phyloP scores from a whole-genome alignment of 768 basidiomycete genomes.

The Termitomyces sp. region DNA sequence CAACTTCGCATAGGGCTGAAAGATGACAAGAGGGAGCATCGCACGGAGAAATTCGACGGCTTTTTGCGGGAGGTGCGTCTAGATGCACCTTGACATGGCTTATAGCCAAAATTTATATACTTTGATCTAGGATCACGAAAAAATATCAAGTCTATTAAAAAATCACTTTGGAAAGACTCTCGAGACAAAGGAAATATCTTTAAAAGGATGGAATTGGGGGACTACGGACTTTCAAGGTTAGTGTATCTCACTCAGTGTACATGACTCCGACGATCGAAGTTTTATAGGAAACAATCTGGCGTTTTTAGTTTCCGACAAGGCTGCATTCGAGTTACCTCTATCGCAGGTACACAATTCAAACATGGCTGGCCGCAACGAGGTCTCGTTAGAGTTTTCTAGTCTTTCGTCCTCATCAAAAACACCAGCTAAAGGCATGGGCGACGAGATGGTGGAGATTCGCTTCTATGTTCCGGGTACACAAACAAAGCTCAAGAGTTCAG shows the following conservation, averaged over 20 bases:
- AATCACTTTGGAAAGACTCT: constrained; percentile 82
- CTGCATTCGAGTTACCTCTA: constrained; percentile 86
- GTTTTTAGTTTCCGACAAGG: constrained; percentile 84
- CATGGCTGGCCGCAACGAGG: constrained; percentile 94
- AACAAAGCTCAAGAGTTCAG: constrained; percentile 46
- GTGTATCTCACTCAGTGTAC: constrained; percentile 3
- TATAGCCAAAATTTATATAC: background rate
- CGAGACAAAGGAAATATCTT: constrained; percentile 79
- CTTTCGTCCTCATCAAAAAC: constrained; percentile 36
- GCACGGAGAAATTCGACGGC: constrained; percentile 86
- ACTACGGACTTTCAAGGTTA: constrained; percentile 88
- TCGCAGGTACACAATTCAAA: constrained; percentile 91
- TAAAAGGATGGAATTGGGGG: constrained; percentile 99
- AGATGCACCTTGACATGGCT: background rate
- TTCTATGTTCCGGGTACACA: constrained; percentile 90
- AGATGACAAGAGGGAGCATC: constrained; percentile 49
- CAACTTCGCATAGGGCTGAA: constrained; percentile 77
- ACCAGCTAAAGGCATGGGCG: constrained; percentile 39
- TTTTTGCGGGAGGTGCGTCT: constrained; percentile 79
- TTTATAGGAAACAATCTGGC: constrained; percentile 79
- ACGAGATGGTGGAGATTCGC: constrained; percentile 94
- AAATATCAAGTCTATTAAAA: constrained; percentile 72
- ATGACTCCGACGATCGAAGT: background rate
- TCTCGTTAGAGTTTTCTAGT: constrained; percentile 90
- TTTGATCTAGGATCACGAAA: constrained; percentile 78